Evolutionary conservation across 1,284 basidiomycete genomes (phyloP).

Genomic region (Ceratobasidium sp.): DNA sequence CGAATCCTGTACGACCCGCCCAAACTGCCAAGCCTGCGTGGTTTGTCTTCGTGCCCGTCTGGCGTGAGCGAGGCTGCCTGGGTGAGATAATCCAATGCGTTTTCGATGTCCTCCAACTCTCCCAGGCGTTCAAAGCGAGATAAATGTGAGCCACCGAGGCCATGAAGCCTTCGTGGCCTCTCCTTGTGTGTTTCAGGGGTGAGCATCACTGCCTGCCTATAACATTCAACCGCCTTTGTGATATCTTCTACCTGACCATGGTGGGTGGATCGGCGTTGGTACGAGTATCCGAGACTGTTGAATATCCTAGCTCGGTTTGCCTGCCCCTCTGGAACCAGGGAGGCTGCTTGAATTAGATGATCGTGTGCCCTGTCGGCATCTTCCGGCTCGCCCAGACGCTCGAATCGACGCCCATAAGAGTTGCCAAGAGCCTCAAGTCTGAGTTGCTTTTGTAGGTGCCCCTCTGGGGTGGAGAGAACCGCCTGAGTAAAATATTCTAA

Average conservation of each 20-base stretch:
- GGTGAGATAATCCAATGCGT: background rate
- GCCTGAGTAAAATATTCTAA: too few species aligned
- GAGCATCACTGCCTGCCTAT: background rate
- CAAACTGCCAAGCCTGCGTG: background rate
- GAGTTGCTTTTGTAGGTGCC: too few species aligned
- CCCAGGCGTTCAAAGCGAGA: background rate
- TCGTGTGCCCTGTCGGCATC: background rate
- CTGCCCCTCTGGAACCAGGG: too few species aligned
- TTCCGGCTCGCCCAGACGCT: background rate
- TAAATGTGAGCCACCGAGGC: background rate
- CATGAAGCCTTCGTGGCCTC: background rate
- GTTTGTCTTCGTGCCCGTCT: background rate
- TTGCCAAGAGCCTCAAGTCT: too few species aligned
- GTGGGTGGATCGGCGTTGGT: too few species aligned
- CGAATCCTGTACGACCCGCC: background rate
- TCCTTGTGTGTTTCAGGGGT: background rate
- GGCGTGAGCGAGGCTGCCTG: background rate
- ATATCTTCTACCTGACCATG: too few species aligned
- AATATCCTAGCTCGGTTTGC: too few species aligned
- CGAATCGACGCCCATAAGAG: background rate
- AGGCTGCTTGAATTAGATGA: too few species aligned
- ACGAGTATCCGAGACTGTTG: too few species aligned
- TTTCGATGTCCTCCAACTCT: background rate
- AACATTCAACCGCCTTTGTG: too few species aligned
- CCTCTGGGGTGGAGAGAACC: too few species aligned